phyloP scores from a whole-genome alignment of 176 grass and related monocot species.

The Rhipidocladum racemiflorum region DNA sequence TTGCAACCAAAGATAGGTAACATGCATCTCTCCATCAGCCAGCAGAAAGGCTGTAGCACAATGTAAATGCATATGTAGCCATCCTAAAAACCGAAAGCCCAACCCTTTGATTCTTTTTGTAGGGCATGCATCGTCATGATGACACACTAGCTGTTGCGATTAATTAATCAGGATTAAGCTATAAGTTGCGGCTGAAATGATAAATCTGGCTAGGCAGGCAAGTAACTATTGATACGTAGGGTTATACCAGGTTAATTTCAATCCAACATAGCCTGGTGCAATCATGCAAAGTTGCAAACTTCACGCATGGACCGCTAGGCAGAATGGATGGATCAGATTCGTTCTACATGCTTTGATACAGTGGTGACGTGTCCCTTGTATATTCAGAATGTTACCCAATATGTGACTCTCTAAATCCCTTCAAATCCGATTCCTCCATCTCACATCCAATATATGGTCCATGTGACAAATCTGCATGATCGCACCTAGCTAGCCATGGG shows the following conservation, averaged over 20 bases:
- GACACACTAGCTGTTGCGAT: background rate
- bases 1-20: background rate
- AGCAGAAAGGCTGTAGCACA: slow-evolving; percentile 11
- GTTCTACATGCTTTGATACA: background rate
- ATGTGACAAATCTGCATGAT: background rate
- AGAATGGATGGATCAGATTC: too few relatives aligned
- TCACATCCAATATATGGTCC: background rate
- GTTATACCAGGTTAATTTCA: background rate
- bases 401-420: too few relatives aligned
- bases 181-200: slow-evolving; percentile 13
- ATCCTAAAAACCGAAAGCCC: slow-evolving; percentile 7
- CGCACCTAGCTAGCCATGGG: background rate
- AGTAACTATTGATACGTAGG: background rate
- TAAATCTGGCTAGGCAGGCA: background rate
- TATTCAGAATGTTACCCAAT: background rate
- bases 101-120: slow-evolving; percentile 34
- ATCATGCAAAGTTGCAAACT: background rate
- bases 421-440: background rate
- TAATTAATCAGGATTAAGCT: background rate
- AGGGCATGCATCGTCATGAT: slow-evolving; percentile 21
- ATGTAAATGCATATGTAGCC: background rate
- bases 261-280: background rate
- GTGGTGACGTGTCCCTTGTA: too few relatives aligned
- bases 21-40: slow-evolving; percentile 17
- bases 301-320: background rate